These are phyloP conservation scores for Persicaria tinctoria DNA, from an alignment of 148 eudicot genomes.

Conservation along the genomic window DNA sequence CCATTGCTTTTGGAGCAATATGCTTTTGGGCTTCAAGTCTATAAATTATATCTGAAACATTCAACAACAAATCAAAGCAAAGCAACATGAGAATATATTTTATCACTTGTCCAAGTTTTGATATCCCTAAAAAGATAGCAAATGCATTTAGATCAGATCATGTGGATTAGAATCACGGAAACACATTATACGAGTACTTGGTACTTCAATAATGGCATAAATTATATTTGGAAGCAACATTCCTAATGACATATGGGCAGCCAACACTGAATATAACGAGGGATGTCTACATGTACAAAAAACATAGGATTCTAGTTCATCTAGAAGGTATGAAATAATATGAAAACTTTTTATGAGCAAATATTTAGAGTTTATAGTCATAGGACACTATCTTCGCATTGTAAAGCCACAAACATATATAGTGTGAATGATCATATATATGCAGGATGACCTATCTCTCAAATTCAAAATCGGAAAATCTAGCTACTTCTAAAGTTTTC, in stretches of 20 bases:
- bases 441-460: background rate
- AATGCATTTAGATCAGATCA: background rate
- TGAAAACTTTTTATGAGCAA: background rate
- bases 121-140: background rate
- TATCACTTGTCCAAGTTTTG: background rate
- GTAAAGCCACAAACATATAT: background rate
- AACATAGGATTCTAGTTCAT: background rate
- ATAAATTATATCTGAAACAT: too few relatives aligned
- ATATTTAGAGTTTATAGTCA: background rate
- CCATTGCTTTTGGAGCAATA: too few relatives aligned
- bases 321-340: background rate
- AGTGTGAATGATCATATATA: background rate
- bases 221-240: background rate
- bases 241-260: background rate
- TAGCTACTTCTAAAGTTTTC: background rate
- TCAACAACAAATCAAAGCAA: background rate
- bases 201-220: background rate
- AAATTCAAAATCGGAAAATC: background rate
- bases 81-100: background rate
- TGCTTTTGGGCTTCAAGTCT: too few relatives aligned
- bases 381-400: background rate
- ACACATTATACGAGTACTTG: background rate
- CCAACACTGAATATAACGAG: background rate
- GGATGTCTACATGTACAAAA: background rate
- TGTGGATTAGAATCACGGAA: background rate